Evolutionary conservation across 2,329 filamentous ascomycete species (phyloP).

Genomic region (Fusarium sambucinum): DNA sequence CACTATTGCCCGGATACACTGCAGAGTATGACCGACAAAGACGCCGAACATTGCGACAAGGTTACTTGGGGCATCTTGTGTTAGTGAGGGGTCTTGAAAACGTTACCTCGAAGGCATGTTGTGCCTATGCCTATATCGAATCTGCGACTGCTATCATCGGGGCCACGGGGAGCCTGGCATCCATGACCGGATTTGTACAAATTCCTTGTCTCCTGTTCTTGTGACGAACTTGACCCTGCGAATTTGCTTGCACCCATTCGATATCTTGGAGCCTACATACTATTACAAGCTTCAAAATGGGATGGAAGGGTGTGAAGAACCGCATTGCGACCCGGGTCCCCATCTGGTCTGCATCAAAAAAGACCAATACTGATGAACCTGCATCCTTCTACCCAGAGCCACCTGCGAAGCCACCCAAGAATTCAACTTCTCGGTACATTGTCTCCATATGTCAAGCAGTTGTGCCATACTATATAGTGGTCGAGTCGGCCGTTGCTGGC

Average conservation of each 20-base stretch:
- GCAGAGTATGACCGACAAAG: constrained; percentile 55
- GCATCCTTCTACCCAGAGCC: constrained; percentile 31
- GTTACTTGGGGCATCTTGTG: constrained; percentile 30
- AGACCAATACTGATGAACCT: constrained; percentile 38
- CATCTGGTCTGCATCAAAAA: constrained; percentile 50
- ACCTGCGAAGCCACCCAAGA: constrained; percentile 26
- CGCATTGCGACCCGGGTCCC: constrained; percentile 53
- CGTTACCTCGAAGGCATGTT: constrained; percentile 8
- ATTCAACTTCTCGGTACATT: constrained; percentile 49
- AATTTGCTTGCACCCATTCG: constrained; percentile 5
- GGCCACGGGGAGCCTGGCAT: neutral
- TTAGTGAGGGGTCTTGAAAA: constrained; percentile 39
- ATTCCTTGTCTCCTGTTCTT: neutral
- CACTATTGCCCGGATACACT: constrained; percentile 50
- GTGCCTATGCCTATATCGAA: constrained; percentile 18
- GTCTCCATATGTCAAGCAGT: constrained; percentile 27
- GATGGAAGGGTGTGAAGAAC: constrained; percentile 55
- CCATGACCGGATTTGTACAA: constrained; percentile 14
- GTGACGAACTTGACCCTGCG: constrained; percentile 6
- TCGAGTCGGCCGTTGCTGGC: constrained; percentile 15
- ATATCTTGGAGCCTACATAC: constrained; percentile 6
- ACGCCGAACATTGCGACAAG: constrained; percentile 54
- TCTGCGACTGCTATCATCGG: constrained; percentile 8
- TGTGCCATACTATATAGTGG: constrained; percentile 10
- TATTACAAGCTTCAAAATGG: constrained; percentile 48